Evolutionary conservation across 164 flowering plant genomes (phyloP).

Genomic region (Kalanchoe fedtschenkoi): DNA sequence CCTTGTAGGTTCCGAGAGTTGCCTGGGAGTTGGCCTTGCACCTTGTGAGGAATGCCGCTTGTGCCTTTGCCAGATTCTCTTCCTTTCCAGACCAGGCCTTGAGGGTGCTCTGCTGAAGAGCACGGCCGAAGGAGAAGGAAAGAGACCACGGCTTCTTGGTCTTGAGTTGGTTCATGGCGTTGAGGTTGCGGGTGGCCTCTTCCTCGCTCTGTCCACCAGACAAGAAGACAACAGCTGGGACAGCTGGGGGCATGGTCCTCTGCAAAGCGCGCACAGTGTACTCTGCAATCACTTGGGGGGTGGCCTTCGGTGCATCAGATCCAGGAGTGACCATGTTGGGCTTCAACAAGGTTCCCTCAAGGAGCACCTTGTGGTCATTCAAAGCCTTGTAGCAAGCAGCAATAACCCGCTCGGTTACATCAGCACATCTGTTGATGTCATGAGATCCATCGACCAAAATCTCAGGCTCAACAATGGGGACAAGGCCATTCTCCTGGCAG

Average conservation of each 20-base stretch:
- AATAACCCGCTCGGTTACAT: conserved; percentile 42
- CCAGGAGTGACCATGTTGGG: conserved; percentile 89
- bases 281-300: conserved; percentile 61
- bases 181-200: conserved; percentile 59
- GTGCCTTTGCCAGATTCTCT: conserved; percentile 57
- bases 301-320: conserved; percentile 49
- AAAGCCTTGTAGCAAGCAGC: conserved; percentile 60
- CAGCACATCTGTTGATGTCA: conserved; percentile 56
- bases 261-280: conserved; percentile 56
- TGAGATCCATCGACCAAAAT: conserved; percentile 72
- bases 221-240: conserved; percentile 67
- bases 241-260: conserved; percentile 67
- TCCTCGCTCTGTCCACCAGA: conserved; percentile 80
- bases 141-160: conserved; percentile 74
- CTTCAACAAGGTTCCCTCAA: conserved; percentile 70
- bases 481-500: conserved; percentile 72
- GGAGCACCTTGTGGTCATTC: conserved; percentile 69
- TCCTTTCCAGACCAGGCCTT: conserved; percentile 74
- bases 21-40: conserved; percentile 81
- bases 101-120: conserved; percentile 74
- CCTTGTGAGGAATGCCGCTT: conserved; percentile 47
- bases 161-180: conserved; percentile 69
- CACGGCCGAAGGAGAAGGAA: conserved; percentile 70
- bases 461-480: conserved; percentile 84
- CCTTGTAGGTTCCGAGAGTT: conserved; percentile 67